A percentile compares a stretch with the other conserved stretches of the same genome.
phyloP scores from a whole-genome alignment of 2,329 filamentous ascomycete species.

The Aspergillus chevalieri region DNA sequence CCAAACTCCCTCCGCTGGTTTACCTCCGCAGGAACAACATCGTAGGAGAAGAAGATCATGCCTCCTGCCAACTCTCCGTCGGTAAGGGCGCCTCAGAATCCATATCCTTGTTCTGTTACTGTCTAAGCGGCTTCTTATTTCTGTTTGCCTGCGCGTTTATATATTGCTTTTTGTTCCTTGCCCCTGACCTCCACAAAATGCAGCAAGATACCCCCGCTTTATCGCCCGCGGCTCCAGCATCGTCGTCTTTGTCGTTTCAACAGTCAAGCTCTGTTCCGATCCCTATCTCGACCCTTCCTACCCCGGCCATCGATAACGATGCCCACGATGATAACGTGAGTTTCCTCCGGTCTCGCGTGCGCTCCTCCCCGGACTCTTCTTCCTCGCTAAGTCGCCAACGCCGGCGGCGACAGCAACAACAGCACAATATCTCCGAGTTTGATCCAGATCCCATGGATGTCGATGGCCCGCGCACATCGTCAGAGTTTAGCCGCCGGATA shows the following conservation, averaged over 20 bases:
- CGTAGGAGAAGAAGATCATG: slow-evolving; percentile 21
- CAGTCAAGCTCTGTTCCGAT: slow-evolving; percentile 43
- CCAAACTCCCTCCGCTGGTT: not conserved
- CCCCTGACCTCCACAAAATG: slow-evolving; percentile 1
- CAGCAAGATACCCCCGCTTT: slow-evolving; percentile 21
- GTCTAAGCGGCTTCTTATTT: not conserved
- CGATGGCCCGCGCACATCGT: slow-evolving; percentile 26
- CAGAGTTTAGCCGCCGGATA: slow-evolving; percentile 40
- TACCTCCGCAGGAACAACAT: not conserved
- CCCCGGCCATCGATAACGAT: slow-evolving; percentile 42
- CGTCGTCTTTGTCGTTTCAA: slow-evolving; percentile 36
- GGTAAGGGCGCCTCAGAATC: slow-evolving; percentile 24
- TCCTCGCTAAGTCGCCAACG: slow-evolving; percentile 26
- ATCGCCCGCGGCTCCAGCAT: slow-evolving; percentile 20
- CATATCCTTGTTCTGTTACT: not conserved
- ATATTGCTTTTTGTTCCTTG: slow-evolving; percentile 8
- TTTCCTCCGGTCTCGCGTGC: slow-evolving; percentile 42
- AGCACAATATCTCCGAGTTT: slow-evolving; percentile 16
- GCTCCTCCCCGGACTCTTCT: slow-evolving; percentile 21
- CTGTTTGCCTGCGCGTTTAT: slow-evolving; percentile 3
- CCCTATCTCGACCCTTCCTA: slow-evolving; percentile 46
- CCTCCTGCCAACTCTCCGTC: slow-evolving; percentile 40
- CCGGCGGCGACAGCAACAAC: slow-evolving; percentile 26
- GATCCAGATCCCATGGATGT: slow-evolving; percentile 32
- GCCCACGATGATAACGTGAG: slow-evolving; percentile 45